phyloP scores from a whole-genome alignment of 257 asterid genomes.

The Orobanche coerulescens region DNA sequence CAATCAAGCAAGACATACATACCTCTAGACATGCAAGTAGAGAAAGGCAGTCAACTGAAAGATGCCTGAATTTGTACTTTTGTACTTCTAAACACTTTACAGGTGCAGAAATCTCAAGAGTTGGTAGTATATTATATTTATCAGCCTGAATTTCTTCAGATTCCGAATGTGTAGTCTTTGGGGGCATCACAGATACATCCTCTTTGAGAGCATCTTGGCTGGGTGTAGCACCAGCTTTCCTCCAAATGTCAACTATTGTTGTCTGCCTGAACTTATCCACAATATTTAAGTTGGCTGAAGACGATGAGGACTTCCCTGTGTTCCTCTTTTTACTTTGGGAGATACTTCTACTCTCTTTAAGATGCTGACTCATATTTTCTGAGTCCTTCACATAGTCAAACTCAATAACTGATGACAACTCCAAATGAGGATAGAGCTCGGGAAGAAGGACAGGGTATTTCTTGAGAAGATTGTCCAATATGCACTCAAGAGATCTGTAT shows the following conservation, averaged over 20 bases:
- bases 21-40: constrained; percentile 57
- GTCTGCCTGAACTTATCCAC: constrained; percentile 63
- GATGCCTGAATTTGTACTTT: constrained; percentile 71
- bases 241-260: constrained; percentile 51
- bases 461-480: constrained; percentile 59
- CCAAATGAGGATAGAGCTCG: constrained; percentile 52
- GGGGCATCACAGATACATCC: constrained; percentile 29
- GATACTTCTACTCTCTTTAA: constrained; percentile 34
- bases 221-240: constrained; percentile 46
- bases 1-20: constrained; percentile 18
- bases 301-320: constrained; percentile 33
- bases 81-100: constrained; percentile 53
- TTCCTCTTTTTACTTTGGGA: constrained; percentile 40
- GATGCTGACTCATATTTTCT: constrained; percentile 44
- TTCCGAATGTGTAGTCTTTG: constrained; percentile 32
- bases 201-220: constrained; percentile 44
- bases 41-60: constrained; percentile 51
- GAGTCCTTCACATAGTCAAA: constrained; percentile 34
- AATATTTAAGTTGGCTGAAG: constrained; percentile 34
- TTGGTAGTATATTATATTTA: constrained; percentile 26
- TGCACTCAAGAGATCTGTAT: constrained; percentile 65
- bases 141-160: constrained; percentile 33
- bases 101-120: constrained; percentile 47
- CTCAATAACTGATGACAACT: constrained; percentile 30
- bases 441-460: constrained; percentile 52